These are phyloP conservation scores for Suillus decipiens DNA, from an alignment of 768 basidiomycete genomes.

Conservation along the genomic window DNA sequence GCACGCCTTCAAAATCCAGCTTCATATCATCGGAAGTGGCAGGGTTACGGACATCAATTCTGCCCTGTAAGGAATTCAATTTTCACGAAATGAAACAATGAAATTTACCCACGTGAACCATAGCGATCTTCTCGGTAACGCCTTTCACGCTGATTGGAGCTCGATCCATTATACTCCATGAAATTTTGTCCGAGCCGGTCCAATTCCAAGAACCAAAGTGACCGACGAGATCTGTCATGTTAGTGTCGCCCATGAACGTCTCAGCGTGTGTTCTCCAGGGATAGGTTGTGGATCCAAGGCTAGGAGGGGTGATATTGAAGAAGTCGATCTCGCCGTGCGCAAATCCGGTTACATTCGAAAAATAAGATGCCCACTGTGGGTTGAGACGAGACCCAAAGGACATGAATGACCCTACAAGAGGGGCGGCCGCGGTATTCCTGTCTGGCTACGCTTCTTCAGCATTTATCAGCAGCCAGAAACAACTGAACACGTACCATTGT, in stretches of 20 bases:
- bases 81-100: conserved; percentile 8
- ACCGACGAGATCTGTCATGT: conserved; percentile 49
- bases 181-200: conserved; percentile 60
- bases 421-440: conserved; percentile 41
- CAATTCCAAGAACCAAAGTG: conserved; percentile 68
- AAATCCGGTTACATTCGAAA: conserved; percentile 77
- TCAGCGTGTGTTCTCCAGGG: conserved; percentile 56
- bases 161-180: conserved; percentile 69
- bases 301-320: conserved; percentile 62
- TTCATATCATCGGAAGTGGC: conserved; percentile 56
- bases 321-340: conserved; percentile 62
- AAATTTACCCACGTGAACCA: conserved; percentile 61
- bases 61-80: conserved; percentile 49
- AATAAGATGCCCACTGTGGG: conserved; percentile 57
- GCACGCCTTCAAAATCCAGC: conserved; percentile 77
- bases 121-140: conserved; percentile 48
- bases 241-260: conserved; percentile 49
- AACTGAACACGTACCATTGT: conserved; percentile 49
- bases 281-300: conserved; percentile 36
- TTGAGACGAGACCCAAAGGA: conserved; percentile 47
- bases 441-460: conserved; percentile 42
- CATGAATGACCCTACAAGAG: conserved; percentile 52
- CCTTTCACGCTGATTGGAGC: conserved; percentile 39
- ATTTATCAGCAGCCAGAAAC: background rate
- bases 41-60: conserved; percentile 63